Conservation (phyloP, 2,329 filamentous ascomycete species). For the Claviceps arundinis region DNA sequence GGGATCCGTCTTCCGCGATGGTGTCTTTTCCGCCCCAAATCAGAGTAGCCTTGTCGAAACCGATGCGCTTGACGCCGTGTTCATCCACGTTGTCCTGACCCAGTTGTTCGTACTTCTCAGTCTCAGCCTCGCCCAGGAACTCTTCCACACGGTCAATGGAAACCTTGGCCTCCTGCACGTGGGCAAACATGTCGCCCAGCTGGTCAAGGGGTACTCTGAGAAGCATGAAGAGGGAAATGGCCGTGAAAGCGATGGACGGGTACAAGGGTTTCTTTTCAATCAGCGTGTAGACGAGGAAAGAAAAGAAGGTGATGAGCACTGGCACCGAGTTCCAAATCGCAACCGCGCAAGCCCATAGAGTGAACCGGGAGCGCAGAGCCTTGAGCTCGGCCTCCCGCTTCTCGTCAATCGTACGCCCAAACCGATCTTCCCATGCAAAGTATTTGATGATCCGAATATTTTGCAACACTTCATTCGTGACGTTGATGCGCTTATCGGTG, state of each 20-base stretch:
- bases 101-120: constrained; percentile 85
- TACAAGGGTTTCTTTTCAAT: constrained; percentile 81
- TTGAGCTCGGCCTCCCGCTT: constrained; percentile 70
- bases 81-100: constrained; percentile 55
- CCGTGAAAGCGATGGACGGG: constrained; percentile 89
- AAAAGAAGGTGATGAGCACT: constrained; percentile 89
- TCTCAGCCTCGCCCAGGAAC: constrained; percentile 86
- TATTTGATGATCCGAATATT: constrained; percentile 99
- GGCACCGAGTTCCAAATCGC: constrained; percentile 96
- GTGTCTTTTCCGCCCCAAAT: constrained; percentile 68
- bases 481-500: constrained; percentile 90
- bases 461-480: constrained; percentile 91
- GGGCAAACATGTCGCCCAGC: constrained; percentile 95
- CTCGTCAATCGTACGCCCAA: constrained; percentile 74
- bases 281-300: constrained; percentile 84
- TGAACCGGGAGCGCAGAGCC: constrained; percentile 67
- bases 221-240: constrained; percentile 88
- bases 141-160: constrained; percentile 94
- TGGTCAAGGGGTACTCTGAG: constrained; percentile 89
- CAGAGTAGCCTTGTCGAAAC: constrained; percentile 72
- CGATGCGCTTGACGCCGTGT: constrained; percentile 60
- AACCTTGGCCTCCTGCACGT: constrained; percentile 94
- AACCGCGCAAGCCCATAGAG: constrained; percentile 82
- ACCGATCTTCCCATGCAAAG: constrained; percentile 95
- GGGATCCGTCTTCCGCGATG: constrained; percentile 50